Base-by-base conservation (phyloP, 441 rosid genomes). In the Brassica balearica region DNA sequence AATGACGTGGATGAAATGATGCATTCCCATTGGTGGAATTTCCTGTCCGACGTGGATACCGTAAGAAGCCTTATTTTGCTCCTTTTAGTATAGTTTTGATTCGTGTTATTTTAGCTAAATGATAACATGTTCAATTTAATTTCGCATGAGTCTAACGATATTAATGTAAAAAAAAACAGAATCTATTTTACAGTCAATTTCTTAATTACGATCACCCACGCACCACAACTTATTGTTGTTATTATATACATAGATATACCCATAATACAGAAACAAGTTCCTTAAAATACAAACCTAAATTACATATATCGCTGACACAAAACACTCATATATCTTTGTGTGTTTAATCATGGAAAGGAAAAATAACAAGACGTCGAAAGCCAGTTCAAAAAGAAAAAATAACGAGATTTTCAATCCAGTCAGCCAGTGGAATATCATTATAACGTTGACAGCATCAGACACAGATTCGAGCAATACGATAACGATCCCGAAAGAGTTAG, bases 381-480 rank as follows among this genome's bases (percentile, higher is more conserved):
- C 34, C 34, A 29, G 34, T 29, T 29, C 34, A 29, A 23, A 23
- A 58, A 58, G 11, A 14, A 9, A 20, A 20, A 58, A 58, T 3
- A 10, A 58, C 56, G 19, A 14, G 56, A n/a, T 51, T 8, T 61
- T 61, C 15, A 9, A 61, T 23, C 65, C 17, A 61, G 15, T 41
- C 17, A 72, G 9, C 27, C 0, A 14, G 6, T 23, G 14, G 38
- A 72, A 72, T 60, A 41, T 61, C 4, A 1, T 43, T 5, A 23
- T 61, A 61, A 72, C 59, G 2, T 72, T 72, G 43, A 14, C 11
- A 61, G 2, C 34, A 72, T 61, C 32, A 15, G 62, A 73, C 32
- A 11, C 5, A 27, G 60, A 10, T 29, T 46, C 6, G 29, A 25
- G 58, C 51, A 5, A 15, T 23, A 48, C 69, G 3, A 19, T 59